Base-by-base conservation (phyloP, 2,329 filamentous ascomycete genomes). In the Knufia fluminis region DNA sequence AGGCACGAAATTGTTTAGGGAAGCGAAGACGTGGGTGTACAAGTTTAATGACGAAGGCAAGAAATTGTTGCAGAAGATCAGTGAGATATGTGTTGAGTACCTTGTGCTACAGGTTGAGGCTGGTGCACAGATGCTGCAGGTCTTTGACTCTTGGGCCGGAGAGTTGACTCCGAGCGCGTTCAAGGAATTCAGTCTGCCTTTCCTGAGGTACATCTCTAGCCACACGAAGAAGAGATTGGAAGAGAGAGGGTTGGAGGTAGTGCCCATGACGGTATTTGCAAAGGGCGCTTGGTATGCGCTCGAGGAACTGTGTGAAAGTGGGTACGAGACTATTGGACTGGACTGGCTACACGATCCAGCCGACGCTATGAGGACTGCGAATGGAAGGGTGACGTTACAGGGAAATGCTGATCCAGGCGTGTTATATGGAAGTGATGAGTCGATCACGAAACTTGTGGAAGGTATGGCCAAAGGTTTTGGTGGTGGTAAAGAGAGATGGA, bases 91-190 rank as follows among this genome's bases (percentile, higher is more conserved):
- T 65, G 89, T 97, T 6, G 91, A 98, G 60, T 91, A 97, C 64
- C 74, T 98, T 50, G 91, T 90, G 4, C 74, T 90, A 54, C 92
- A 98, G 68, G 91, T 98, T 51, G 79, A 85, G 61, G 92, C 92
- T 20, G 92, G 92, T 51, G 92, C 92, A 48, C 92, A 96, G 82
- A 79, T 96, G 64, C 75, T 97, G 23, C 92, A 97, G 75, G 88
- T 98, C 10, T 98, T 98, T 63, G 92, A 98, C 66, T 97, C 91
- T 0, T 98, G 92, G 91, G 92, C 92, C 1, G 90, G 89, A 36
- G 92, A 98, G 70, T 76, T 98, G 40, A 89, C 86, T 7, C 91
- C 92, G 1, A 69, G 79, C 4, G 80, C 85, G 1, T 98, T 96
- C 73, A 83, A 83, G 62, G 74, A 83, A 49, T 94, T 97, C 66